Percentiles rank a stretch among this genome's conserved stretches.
Evolutionary conservation across 306 rosid species (phyloP).

Genomic region (Medicago lupulina): DNA sequence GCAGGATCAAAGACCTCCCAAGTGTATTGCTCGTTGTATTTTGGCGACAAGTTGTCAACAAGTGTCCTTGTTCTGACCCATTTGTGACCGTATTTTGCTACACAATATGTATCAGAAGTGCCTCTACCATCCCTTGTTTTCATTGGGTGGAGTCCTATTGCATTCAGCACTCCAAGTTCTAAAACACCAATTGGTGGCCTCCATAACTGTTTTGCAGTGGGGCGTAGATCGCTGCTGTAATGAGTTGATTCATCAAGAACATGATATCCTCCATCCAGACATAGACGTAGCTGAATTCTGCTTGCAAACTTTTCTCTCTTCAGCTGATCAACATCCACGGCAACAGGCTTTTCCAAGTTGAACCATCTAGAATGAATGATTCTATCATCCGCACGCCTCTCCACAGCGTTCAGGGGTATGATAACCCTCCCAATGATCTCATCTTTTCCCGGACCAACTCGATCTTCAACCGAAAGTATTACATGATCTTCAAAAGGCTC

Average conservation of each 20-base stretch:
- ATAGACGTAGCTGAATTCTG: constrained; percentile 51
- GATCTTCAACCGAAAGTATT: constrained; percentile 51
- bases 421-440: constrained; percentile 57
- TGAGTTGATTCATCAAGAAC: constrained; percentile 59
- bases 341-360: constrained; percentile 54
- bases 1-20: constrained; percentile 64
- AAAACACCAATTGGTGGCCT: constrained; percentile 52
- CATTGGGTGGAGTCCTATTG: constrained; percentile 56
- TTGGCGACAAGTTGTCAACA: constrained; percentile 49
- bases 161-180: constrained; percentile 56
- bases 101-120: constrained; percentile 58
- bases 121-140: constrained; percentile 53
- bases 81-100: constrained; percentile 59
- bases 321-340: constrained; percentile 53
- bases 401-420: constrained; percentile 46
- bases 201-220: constrained; percentile 59
- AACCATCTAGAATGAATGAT: constrained; percentile 59
- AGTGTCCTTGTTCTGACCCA: constrained; percentile 61
- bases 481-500: constrained; percentile 62
- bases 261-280: constrained; percentile 61
- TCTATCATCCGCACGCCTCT: constrained; percentile 58
- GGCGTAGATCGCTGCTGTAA: constrained; percentile 61
- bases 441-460: constrained; percentile 55
- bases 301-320: constrained; percentile 57
- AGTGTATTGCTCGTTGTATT: constrained; percentile 59